Percentiles rank a stretch among this genome's conserved stretches.
These are phyloP conservation scores for Rubia tinctorum DNA, from an alignment of 305 asterid species.

Conservation along the genomic window DNA sequence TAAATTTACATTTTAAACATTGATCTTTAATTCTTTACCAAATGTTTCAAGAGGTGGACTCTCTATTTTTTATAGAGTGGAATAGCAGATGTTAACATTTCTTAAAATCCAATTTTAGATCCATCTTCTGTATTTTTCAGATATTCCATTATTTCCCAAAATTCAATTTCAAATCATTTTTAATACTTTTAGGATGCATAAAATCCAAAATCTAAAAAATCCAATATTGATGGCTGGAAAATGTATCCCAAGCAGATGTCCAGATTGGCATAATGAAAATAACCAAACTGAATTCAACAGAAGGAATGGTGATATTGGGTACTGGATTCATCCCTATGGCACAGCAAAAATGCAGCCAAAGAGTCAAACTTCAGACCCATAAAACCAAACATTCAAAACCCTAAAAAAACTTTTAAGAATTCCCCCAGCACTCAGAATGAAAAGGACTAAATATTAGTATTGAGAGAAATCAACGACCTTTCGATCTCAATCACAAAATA, in stretches of 20 bases:
- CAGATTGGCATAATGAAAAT: constrained; percentile 16
- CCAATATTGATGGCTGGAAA: too few relatives aligned
- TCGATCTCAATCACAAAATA: not conserved
- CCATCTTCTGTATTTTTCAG: too few relatives aligned
- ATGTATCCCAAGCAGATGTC: constrained; percentile 33
- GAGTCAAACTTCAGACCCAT: constrained; percentile 63
- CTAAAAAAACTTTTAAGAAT: not conserved
- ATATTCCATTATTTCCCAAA: too few relatives aligned
- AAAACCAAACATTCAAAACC: not conserved
- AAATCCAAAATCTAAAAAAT: too few relatives aligned
- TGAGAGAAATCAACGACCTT: constrained; percentile 26
- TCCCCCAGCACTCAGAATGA: constrained; percentile 56
- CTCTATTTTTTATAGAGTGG: too few relatives aligned
- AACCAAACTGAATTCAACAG: constrained; percentile 28
- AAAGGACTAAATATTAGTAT: constrained; percentile 38
- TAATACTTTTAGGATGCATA: too few relatives aligned
- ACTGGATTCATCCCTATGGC: constrained; percentile 67
- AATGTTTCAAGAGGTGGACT: too few relatives aligned
- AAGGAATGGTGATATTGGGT: constrained; percentile 38
- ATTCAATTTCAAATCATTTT: too few relatives aligned
- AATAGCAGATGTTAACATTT: too few relatives aligned
- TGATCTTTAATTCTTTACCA: too few relatives aligned
- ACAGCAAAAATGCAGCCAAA: constrained; percentile 28
- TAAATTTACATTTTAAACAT: too few relatives aligned
- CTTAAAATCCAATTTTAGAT: too few relatives aligned